A percentile compares a stretch with the other conserved stretches of the same genome.
Evolutionary conservation across 202 grass and related monocot genomes (phyloP).

Genomic region (Dendrocalamus latiflorus): DNA sequence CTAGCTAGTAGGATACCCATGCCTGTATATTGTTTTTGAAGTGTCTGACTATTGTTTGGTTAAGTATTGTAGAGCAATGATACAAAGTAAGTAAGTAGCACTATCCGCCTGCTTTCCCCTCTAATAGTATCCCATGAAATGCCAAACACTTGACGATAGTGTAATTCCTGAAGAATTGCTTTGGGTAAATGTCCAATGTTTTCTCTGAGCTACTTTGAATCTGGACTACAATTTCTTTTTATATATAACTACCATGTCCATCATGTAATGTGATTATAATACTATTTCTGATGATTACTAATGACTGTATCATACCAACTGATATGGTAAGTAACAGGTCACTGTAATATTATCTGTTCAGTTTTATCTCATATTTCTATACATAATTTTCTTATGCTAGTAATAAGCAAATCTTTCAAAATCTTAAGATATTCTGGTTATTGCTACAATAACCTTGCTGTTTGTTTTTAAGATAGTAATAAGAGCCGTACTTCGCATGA

Average conservation of each 20-base stretch:
- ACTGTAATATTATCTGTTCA: not conserved
- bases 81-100: not conserved
- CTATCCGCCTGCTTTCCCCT: not conserved
- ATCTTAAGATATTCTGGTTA: not conserved
- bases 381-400: constrained; percentile 14
- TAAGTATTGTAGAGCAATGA: not conserved
- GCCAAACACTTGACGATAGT: not conserved
- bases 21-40: not conserved
- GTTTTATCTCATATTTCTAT: constrained; percentile 1
- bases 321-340: constrained; percentile 3
- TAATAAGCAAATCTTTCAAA: not conserved
- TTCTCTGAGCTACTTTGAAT: not conserved
- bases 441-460: not conserved
- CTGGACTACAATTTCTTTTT: not conserved
- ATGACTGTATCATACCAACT: not conserved
- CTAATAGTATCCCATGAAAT: not conserved
- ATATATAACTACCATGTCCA: not conserved
- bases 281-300: not conserved
- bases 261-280: not conserved
- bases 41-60: not conserved
- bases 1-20: not conserved
- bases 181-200: constrained; percentile 11
- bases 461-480: not conserved
- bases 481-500: constrained; percentile 3
- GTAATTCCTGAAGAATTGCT: constrained; percentile 2